Conservation (phyloP, 192 early-diverging fungal species). For the Entophlyctis helioformis region DNA sequence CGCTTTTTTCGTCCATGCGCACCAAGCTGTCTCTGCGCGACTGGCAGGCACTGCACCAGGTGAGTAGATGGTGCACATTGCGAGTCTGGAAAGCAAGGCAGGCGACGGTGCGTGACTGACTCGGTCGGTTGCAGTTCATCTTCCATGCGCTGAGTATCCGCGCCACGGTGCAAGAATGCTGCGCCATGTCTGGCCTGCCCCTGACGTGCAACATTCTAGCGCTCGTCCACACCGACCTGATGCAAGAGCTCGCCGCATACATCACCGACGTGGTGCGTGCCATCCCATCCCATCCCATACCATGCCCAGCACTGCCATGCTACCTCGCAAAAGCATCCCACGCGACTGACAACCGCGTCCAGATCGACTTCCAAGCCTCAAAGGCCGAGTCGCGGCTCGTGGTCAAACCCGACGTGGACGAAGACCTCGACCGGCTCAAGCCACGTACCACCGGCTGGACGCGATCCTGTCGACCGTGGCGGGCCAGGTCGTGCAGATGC, state of each 20-base stretch:
- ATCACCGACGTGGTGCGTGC: slow-evolving; percentile 46
- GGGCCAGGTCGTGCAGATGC: slow-evolving; percentile 34
- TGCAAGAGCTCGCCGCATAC: slow-evolving; percentile 36
- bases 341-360: background rate
- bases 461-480: slow-evolving; percentile 36
- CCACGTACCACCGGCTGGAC: slow-evolving; percentile 51
- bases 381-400: slow-evolving; percentile 39
- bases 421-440: slow-evolving; percentile 59
- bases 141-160: slow-evolving; percentile 44
- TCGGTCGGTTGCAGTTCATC: slow-evolving; percentile 28
- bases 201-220: slow-evolving; percentile 8
- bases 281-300: background rate
- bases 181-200: background rate
- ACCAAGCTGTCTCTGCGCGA: slow-evolving; percentile 33
- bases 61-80: slow-evolving; percentile 5
- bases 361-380: slow-evolving; percentile 70
- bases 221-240: background rate
- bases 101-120: background rate
- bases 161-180: slow-evolving; percentile 6
- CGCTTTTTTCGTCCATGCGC: slow-evolving; percentile 20
- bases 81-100: too few relatives aligned
- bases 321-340: background rate
- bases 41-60: slow-evolving; percentile 52
- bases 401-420: slow-evolving; percentile 39
- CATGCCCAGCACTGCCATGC: background rate